Evolutionary conservation across 1,284 basidiomycete species (phyloP).

Genomic region (Neolentinus lepideus): DNA sequence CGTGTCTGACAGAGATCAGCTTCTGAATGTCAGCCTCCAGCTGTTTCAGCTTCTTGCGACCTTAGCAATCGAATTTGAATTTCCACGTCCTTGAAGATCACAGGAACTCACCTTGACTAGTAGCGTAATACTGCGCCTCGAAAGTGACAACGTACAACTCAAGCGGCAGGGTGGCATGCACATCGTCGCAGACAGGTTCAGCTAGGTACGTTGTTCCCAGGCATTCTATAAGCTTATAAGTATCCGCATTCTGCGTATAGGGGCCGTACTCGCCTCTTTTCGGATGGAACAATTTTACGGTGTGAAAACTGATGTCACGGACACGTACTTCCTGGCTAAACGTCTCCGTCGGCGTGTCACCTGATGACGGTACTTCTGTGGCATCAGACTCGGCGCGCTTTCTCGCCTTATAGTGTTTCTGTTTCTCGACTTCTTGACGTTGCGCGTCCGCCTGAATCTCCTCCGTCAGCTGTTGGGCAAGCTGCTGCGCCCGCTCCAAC

Average conservation of each 20-base stretch:
- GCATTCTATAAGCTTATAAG: slow-evolving; percentile 48
- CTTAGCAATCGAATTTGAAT: slow-evolving; percentile 15
- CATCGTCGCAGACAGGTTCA: slow-evolving; percentile 63
- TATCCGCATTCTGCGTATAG: too few relatives aligned
- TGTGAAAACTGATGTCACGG: slow-evolving; percentile 48
- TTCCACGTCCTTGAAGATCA: not conserved
- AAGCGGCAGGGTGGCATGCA: slow-evolving; percentile 45
- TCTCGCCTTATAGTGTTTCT: slow-evolving; percentile 47
- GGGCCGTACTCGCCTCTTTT: slow-evolving; percentile 45
- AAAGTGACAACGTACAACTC: slow-evolving; percentile 64
- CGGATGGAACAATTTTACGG: slow-evolving; percentile 66
- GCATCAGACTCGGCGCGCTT: slow-evolving; percentile 60
- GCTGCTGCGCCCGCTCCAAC: slow-evolving; percentile 34
- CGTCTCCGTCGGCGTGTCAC: slow-evolving; percentile 51
- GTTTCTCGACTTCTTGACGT: slow-evolving; percentile 42
- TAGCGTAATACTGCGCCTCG: slow-evolving; percentile 57
- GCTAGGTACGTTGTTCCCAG: slow-evolving; percentile 63
- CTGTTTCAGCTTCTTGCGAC: slow-evolving; percentile 59
- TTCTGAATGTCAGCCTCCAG: slow-evolving; percentile 58
- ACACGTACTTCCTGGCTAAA: slow-evolving; percentile 52
- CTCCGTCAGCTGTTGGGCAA: slow-evolving; percentile 50
- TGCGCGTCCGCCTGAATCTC: slow-evolving; percentile 56
- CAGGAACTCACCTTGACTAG: slow-evolving; percentile 42
- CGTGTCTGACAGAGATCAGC: slow-evolving; percentile 49
- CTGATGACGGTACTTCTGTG: slow-evolving; percentile 42